phyloP scores from a whole-genome alignment of 768 basidiomycete genomes.

The Russula compacta region DNA sequence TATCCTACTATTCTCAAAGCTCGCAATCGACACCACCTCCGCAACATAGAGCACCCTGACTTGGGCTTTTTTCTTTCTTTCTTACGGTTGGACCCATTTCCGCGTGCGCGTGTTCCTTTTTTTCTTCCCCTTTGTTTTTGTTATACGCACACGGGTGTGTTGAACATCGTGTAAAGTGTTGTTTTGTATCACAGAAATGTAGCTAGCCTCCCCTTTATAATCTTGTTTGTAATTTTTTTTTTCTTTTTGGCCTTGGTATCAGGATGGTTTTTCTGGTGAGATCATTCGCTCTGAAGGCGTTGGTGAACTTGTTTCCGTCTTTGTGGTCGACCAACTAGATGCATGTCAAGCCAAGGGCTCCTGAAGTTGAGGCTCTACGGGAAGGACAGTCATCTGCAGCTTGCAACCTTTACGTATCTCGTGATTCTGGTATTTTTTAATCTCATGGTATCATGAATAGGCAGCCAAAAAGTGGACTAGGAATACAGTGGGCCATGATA shows the following conservation, averaged over 20 bases:
- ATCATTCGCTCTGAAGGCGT: neutral
- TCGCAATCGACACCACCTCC: neutral
- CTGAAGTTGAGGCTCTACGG: neutral
- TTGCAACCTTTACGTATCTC: neutral
- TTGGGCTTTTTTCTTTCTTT: neutral
- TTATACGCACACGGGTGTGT: neutral
- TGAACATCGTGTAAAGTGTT: neutral
- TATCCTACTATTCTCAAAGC: constrained; percentile 8
- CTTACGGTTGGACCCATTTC: neutral
- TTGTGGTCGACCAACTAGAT: neutral
- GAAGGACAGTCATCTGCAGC: neutral
- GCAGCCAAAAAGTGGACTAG: neutral
- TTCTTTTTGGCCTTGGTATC: neutral
- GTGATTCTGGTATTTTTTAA: neutral
- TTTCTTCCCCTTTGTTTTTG: neutral
- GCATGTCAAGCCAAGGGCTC: neutral
- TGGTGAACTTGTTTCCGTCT: too few relatives aligned
- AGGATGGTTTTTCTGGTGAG: neutral
- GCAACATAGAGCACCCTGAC: constrained; percentile 19
- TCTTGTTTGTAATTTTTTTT: constrained; percentile 1
- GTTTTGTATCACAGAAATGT: constrained; percentile 8
- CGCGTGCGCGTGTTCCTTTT: neutral
- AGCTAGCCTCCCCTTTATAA: neutral
- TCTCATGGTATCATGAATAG: neutral
- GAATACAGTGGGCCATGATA: neutral